phyloP scores from a whole-genome alignment of 345 rosid species.

The Alliaria petiolata region DNA sequence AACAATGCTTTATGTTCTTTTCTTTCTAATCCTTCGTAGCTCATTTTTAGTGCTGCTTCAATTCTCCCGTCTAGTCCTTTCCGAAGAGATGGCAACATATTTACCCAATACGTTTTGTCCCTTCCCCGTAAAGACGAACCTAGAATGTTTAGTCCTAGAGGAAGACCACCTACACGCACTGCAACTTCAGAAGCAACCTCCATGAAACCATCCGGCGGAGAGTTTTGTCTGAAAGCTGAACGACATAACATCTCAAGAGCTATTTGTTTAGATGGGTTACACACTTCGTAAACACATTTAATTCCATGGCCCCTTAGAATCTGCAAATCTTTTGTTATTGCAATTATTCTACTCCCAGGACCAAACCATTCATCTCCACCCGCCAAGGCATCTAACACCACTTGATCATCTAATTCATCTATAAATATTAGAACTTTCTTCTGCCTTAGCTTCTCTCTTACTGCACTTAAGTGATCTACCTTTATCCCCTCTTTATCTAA shows the following conservation, averaged over 20 bases:
- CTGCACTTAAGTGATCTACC: not conserved
- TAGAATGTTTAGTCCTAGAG: slow-evolving; percentile 34
- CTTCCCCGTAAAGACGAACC: slow-evolving; percentile 6
- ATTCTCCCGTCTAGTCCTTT: slow-evolving; percentile 6
- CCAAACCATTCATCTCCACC: slow-evolving; percentile 42
- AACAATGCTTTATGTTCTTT: slow-evolving; percentile 19
- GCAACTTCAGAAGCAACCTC: slow-evolving; percentile 9
- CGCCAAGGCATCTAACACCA: slow-evolving; percentile 43
- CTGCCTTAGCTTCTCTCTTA: not conserved
- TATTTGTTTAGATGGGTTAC: not conserved
- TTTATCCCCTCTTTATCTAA: slow-evolving; percentile 14
- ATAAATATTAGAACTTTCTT: slow-evolving; percentile 41
- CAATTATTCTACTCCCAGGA: slow-evolving; percentile 50
- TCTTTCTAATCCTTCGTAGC: slow-evolving; percentile 22
- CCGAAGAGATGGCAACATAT: not conserved
- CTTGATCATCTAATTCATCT: slow-evolving; percentile 52
- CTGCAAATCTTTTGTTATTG: slow-evolving; percentile 46
- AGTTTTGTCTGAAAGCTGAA: slow-evolving; percentile 4
- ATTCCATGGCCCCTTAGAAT: not conserved
- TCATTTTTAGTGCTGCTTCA: not conserved
- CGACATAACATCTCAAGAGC: slow-evolving; percentile 27
- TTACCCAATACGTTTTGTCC: slow-evolving; percentile 10
- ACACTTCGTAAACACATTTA: not conserved
- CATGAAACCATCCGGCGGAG: not conserved
- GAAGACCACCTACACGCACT: slow-evolving; percentile 12